Percentiles rank a stretch among this genome's conserved stretches.
Conservation (phyloP, 768 basidiomycete genomes). For the Suillus decipiens region DNA sequence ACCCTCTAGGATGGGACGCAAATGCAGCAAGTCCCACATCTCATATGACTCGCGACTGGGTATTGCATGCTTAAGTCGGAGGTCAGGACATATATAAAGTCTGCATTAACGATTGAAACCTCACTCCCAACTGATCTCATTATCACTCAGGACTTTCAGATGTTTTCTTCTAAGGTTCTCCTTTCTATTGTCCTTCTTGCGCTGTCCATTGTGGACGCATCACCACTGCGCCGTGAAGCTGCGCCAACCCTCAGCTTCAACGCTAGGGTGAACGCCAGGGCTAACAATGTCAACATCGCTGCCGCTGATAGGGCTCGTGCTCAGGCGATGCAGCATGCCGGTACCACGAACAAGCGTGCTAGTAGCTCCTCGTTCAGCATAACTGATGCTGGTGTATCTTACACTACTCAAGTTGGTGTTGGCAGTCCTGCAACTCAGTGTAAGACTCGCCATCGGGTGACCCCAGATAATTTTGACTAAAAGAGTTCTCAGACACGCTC, state of each 20-base stretch:
- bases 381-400: conserved; percentile 22
- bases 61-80: conserved; percentile 2
- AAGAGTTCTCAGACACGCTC: conserved; percentile 23
- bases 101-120: neutral
- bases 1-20: neutral
- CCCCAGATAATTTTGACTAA: neutral
- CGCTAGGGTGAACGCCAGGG: conserved; percentile 16
- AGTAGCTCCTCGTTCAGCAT: conserved; percentile 10
- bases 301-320: conserved; percentile 25
- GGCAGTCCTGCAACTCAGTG: conserved; percentile 30
- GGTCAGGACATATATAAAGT: conserved; percentile 8
- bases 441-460: conserved; percentile 14
- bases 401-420: conserved; percentile 30
- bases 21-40: neutral
- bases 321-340: conserved; percentile 12
- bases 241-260: conserved; percentile 17
- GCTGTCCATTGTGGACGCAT: conserved; percentile 17
- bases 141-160: conserved; percentile 4
- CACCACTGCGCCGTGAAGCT: conserved; percentile 13
- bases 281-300: conserved; percentile 11
- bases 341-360: conserved; percentile 14
- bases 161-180: conserved; percentile 18
- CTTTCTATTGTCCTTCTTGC: conserved; percentile 17
- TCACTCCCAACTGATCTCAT: conserved; percentile 7
- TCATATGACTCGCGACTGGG: neutral